These are phyloP conservation scores for Hypoxylon sp. DNA, from an alignment of 2,329 filamentous ascomycete genomes.

Conservation along the genomic window DNA sequence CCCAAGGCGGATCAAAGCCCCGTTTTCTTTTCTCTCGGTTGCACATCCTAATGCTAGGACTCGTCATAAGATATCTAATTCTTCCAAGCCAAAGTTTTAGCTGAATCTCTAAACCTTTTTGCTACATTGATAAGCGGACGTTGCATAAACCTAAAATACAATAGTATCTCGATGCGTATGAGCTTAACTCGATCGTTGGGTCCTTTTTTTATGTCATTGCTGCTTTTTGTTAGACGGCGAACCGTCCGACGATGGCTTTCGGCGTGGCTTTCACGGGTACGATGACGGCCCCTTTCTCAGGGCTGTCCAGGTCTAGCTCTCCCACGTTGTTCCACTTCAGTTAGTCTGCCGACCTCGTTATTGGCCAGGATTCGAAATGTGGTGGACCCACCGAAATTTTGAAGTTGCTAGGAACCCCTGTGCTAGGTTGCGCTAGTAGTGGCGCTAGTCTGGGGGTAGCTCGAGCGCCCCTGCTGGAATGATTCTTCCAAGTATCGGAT, in stretches of 20 bases:
- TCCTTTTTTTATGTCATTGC: conserved; percentile 17
- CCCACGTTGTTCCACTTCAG: conserved; percentile 32
- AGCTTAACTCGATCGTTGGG: conserved; percentile 31
- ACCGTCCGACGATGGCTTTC: conserved; percentile 27
- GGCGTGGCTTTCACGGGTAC: conserved; percentile 27
- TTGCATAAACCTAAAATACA: conserved; percentile 38
- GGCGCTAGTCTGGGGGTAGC: conserved; percentile 43
- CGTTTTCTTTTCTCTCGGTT: conserved; percentile 17
- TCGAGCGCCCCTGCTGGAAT: conserved; percentile 29
- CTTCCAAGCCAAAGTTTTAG: conserved; percentile 16
- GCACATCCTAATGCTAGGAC: background rate
- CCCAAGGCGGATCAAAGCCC: conserved; percentile 7
- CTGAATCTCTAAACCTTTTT: conserved; percentile 21
- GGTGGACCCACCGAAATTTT: conserved; percentile 49
- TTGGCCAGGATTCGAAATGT: conserved; percentile 41
- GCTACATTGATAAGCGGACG: conserved; percentile 6
- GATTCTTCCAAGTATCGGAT: conserved; percentile 24
- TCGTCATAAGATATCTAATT: conserved; percentile 14
- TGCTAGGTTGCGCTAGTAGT: conserved; percentile 36
- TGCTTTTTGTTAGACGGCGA: conserved; percentile 36
- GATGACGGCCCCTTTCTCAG: conserved; percentile 30
- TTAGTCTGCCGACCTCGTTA: conserved; percentile 20
- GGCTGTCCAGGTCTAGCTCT: conserved; percentile 16
- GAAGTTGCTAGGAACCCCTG: conserved; percentile 43
- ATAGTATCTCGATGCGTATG: conserved; percentile 25